Base-by-base conservation (phyloP, 768 basidiomycete genomes). In the Obba rivulosa region DNA sequence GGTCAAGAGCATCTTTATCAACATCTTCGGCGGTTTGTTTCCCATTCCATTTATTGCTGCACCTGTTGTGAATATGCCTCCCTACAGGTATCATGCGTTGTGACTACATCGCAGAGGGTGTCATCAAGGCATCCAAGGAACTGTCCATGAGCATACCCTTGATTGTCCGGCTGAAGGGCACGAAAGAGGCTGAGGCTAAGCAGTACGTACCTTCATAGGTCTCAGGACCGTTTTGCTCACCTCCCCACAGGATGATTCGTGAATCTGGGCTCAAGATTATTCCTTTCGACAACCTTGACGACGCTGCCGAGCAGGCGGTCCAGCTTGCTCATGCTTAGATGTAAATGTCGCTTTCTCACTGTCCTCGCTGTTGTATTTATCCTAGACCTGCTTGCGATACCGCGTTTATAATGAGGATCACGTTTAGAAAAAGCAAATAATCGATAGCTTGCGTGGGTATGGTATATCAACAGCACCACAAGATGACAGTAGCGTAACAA, bases 1-100 rank as follows among this genome's bases (percentile, higher is more conserved):
- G 65, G 95, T 98, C 59, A 95, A 94, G 78, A 89, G 89, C 49
- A 99, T 99, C 59, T 97, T 98, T 66, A 96, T 99, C 71, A 99
- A 99, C 72, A 92, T 93, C 65, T 93, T 94, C 59, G 91, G 92
- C 57, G 92, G 87, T 80, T 57, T 28, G 74, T 51, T 40, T 13
- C 42, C 23, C 22, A 35, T 31, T 22, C 9, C 45, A 23, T 16
- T 39, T 8, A 42, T 7, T 22, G 24, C 7, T 22, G 37, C 37
- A 38, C 4, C 37, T 16, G n/a, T 38, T n/a, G 16, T n/a, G n/a
- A 13, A 8, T 14, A n/a, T 21, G 8, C 48, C 50, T 28, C 44
- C 3, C 51, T 37, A 11, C 37, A 83, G 83, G 87, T 62, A 99
- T 97, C 72, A 99, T 99, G 96, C 84, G 96, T 62, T 99, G 96